Evolutionary conservation across 768 basidiomycete species (phyloP).

Genomic region (Macrolepiota fuliginosa): DNA sequence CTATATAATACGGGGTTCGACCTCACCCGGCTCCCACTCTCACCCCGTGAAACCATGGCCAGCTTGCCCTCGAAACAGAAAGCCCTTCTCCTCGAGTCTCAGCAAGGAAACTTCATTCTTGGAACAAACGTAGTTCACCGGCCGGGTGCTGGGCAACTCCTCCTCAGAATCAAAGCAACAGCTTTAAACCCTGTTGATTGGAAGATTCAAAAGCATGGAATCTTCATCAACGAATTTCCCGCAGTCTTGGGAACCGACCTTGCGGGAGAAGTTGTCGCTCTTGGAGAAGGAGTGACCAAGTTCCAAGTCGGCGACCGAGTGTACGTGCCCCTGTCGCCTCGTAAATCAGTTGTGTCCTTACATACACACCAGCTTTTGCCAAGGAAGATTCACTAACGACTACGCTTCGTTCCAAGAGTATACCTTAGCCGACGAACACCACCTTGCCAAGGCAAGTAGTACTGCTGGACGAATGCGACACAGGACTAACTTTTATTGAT

Average conservation of each 20-base stretch:
- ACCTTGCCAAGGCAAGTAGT: slow-evolving; percentile 34
- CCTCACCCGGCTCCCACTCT: background rate
- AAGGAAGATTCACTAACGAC: slow-evolving; percentile 36
- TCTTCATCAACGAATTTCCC: slow-evolving; percentile 41
- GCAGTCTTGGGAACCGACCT: slow-evolving; percentile 45
- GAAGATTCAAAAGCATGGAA: slow-evolving; percentile 42
- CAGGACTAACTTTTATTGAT: background rate
- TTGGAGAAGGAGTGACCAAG: slow-evolving; percentile 46
- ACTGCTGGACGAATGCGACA: slow-evolving; percentile 9
- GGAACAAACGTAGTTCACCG: slow-evolving; percentile 31
- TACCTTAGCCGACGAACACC: slow-evolving; percentile 35
- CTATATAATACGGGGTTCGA: background rate
- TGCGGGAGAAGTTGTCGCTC: slow-evolving; percentile 45
- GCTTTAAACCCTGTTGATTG: slow-evolving; percentile 55
- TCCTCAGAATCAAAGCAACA: slow-evolving; percentile 44
- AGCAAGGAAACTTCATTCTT: slow-evolving; percentile 28
- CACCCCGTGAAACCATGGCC: background rate
- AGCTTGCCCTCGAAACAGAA: slow-evolving; percentile 18
- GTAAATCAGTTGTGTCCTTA: background rate
- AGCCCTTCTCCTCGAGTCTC: slow-evolving; percentile 23
- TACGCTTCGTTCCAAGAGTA: slow-evolving; percentile 44
- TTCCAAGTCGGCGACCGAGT: slow-evolving; percentile 52
- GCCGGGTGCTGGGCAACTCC: slow-evolving; percentile 46
- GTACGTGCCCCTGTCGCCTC: slow-evolving; percentile 25
- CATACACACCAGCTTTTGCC: slow-evolving; percentile 27